Conservation (phyloP, 306 rosid species). For the Notholithocarpus densiflorus region DNA sequence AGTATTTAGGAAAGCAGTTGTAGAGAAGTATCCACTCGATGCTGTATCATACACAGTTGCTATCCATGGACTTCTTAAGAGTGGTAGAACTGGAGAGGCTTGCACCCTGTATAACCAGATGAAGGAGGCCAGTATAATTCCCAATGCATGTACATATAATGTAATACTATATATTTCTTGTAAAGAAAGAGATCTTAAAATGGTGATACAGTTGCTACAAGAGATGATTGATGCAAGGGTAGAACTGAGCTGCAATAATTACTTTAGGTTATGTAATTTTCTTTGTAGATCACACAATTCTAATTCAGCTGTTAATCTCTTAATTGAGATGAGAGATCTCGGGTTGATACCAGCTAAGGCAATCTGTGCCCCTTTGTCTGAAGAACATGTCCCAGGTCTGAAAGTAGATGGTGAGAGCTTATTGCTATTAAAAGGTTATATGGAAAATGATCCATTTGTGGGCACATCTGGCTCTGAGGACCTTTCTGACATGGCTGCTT, state of each 20-base stretch:
- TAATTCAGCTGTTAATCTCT: slow-evolving; percentile 21
- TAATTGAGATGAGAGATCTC: slow-evolving; percentile 49
- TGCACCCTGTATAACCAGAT: slow-evolving; percentile 35
- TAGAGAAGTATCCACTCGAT: slow-evolving; percentile 40
- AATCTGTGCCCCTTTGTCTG: slow-evolving; percentile 2
- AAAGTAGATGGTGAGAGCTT: slow-evolving; percentile 27
- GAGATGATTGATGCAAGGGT: slow-evolving; percentile 61
- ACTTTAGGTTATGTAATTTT: slow-evolving; percentile 34
- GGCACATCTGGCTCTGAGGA: slow-evolving; percentile 53
- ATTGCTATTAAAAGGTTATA: slow-evolving; percentile 2
- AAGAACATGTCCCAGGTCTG: slow-evolving; percentile 5
- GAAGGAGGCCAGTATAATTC: slow-evolving; percentile 52
- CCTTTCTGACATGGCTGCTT: slow-evolving; percentile 39
- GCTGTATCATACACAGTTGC: slow-evolving; percentile 43
- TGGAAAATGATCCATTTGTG: slow-evolving; percentile 16
- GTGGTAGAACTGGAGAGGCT: slow-evolving; percentile 55
- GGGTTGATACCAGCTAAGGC: slow-evolving; percentile 42
- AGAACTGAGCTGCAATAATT: slow-evolving; percentile 37
- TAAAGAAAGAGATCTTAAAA: slow-evolving; percentile 34
- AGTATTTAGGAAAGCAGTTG: slow-evolving; percentile 34
- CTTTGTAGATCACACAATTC: slow-evolving; percentile 13
- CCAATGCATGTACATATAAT: slow-evolving; percentile 41
- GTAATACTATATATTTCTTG: slow-evolving; percentile 39
- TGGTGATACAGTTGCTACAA: slow-evolving; percentile 38
- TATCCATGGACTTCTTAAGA: slow-evolving; percentile 49